Evolutionary conservation across 495 filamentous ascomycete species (phyloP).

Genomic region (Penicillium flavigenum): DNA sequence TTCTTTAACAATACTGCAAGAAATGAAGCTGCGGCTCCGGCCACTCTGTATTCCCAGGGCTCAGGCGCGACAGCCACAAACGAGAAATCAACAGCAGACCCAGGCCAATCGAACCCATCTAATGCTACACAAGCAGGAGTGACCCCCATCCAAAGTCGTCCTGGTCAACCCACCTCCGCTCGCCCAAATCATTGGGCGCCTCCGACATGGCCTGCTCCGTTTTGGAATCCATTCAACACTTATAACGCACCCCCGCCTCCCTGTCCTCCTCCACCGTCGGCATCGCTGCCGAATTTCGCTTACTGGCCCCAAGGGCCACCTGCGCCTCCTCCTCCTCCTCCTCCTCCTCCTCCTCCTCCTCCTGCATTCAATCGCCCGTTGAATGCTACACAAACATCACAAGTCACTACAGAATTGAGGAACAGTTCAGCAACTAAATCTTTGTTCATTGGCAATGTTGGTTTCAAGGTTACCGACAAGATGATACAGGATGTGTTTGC

Average conservation of each 20-base stretch:
- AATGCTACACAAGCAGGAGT: background rate
- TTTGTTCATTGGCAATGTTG: constrained; percentile 90
- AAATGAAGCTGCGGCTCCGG: constrained; percentile 1
- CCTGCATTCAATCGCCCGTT: constrained; percentile 10
- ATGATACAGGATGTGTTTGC: constrained; percentile 73
- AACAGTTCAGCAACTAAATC: constrained; percentile 60
- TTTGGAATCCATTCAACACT: background rate
- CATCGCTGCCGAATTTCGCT: background rate
- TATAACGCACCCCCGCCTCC: constrained; percentile 7
- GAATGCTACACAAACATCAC: background rate
- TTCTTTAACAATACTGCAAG: constrained; percentile 3
- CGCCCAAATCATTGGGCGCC: constrained; percentile 6
- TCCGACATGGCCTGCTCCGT: background rate
- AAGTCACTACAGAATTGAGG: background rate
- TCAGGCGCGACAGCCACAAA: background rate
- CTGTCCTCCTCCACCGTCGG: constrained; percentile 2
- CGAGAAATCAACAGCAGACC: background rate
- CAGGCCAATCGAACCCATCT: background rate
- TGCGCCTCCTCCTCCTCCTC: constrained; percentile 2
- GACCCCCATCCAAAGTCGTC: background rate
- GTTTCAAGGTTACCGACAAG: constrained; percentile 75
- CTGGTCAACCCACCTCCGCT: background rate
- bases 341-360: background rate
- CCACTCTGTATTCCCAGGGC: background rate
- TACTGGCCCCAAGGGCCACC: constrained; percentile 1